Conservation (phyloP, 495 filamentous ascomycete species). For the Aspergillus ostianus region DNA sequence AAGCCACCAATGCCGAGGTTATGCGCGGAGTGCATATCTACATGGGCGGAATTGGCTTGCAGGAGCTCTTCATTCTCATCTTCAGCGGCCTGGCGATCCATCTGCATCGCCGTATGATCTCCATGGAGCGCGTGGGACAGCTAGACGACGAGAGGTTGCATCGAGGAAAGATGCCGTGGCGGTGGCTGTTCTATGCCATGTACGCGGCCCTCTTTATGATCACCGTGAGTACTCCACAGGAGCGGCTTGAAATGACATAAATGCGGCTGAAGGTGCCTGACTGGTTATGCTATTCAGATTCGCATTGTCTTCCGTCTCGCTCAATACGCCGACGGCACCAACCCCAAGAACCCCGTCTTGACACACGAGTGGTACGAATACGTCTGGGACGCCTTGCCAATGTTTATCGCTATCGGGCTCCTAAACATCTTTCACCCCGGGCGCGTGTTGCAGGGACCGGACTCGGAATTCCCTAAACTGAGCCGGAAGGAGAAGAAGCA, state of each 20-base stretch:
- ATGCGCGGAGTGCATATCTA: constrained; percentile 56
- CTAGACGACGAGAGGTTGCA: constrained; percentile 20
- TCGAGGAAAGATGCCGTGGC: constrained; percentile 31
- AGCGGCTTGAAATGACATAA: not conserved
- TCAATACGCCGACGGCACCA: constrained; percentile 49
- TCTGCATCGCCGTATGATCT: constrained; percentile 44
- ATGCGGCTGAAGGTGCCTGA: not conserved
- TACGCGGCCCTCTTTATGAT: constrained; percentile 53
- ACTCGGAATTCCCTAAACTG: constrained; percentile 9
- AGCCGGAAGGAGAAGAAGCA: not conserved
- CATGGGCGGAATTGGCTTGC: constrained; percentile 59
- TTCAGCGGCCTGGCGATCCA: constrained; percentile 47
- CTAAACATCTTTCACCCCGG: constrained; percentile 55
- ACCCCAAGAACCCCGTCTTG: constrained; percentile 39
- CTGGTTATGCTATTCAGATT: not conserved
- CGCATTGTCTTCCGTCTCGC: constrained; percentile 58
- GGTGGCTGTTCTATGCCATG: constrained; percentile 44
- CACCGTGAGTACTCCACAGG: constrained; percentile 31
- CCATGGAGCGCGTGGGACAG: constrained; percentile 39
- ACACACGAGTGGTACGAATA: constrained; percentile 56
- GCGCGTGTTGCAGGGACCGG: constrained; percentile 45
- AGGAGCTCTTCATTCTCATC: constrained; percentile 56
- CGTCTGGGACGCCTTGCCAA: constrained; percentile 56
- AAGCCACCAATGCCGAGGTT: constrained; percentile 16
- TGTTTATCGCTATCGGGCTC: constrained; percentile 49